Percentiles rank a stretch among this genome's conserved stretches.
Conservation (phyloP, 495 filamentous ascomycete genomes). For the Penicillium silybi region DNA sequence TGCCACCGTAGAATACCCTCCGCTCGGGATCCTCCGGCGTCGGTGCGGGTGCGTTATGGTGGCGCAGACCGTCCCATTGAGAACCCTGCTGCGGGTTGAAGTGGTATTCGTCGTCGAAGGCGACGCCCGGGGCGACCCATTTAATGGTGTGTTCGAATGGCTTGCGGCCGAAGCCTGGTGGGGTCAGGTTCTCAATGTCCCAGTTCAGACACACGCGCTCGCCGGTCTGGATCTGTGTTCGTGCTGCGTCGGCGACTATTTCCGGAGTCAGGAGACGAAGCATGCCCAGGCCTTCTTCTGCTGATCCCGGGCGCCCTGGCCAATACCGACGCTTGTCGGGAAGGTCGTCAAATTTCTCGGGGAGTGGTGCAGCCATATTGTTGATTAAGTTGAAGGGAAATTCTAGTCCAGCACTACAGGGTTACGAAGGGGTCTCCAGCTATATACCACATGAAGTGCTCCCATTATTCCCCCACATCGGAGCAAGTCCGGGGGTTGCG, state of each 20-base stretch:
- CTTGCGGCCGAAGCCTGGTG: conserved; percentile 51
- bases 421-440: not conserved
- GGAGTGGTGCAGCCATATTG: conserved; percentile 16
- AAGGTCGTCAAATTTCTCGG: conserved; percentile 45
- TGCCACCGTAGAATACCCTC: conserved; percentile 51
- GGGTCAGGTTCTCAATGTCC: conserved; percentile 47
- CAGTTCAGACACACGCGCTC: conserved; percentile 50
- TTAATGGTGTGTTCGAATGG: conserved; percentile 56
- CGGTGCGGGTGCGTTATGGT: conserved; percentile 43
- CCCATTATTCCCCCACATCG: conserved; percentile 2
- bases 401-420: not conserved
- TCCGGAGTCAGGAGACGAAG: conserved; percentile 47
- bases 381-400: conserved; percentile 17
- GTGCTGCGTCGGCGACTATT: conserved; percentile 44
- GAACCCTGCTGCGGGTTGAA: conserved; percentile 74
- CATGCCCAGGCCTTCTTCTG: conserved; percentile 53
- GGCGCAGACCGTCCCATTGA: conserved; percentile 78
- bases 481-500: conserved; percentile 10
- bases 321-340: conserved; percentile 48
- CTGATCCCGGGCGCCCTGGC: conserved; percentile 40
- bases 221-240: conserved; percentile 45
- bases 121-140: conserved; percentile 42
- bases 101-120: conserved; percentile 64
- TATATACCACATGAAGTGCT: not conserved
- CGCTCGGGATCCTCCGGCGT: conserved; percentile 32